phyloP scores from a whole-genome alignment of 495 filamentous ascomycete species.

The Letharia lupina region DNA sequence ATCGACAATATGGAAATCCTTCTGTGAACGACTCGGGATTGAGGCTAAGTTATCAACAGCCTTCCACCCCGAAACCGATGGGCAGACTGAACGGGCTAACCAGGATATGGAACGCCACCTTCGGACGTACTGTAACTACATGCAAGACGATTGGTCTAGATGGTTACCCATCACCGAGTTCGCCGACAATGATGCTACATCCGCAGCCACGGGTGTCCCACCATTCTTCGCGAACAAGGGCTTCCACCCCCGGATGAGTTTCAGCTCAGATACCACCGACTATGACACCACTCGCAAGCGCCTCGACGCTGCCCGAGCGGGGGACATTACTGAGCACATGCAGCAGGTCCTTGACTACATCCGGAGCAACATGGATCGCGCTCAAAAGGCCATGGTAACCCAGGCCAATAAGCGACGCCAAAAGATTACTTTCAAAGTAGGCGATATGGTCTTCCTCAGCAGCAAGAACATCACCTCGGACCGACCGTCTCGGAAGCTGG shows the following conservation, averaged over 20 bases:
- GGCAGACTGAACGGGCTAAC: constrained; percentile 28
- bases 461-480: too few species aligned
- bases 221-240: constrained; percentile 25
- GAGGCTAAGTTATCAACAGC: constrained; percentile 24
- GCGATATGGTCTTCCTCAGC: too few species aligned
- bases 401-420: too few species aligned
- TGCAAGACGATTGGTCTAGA: constrained; percentile 28
- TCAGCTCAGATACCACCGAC: constrained; percentile 4
- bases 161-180: constrained; percentile 24
- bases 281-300: not conserved
- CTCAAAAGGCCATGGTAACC: too few species aligned
- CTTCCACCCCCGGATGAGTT: constrained; percentile 17
- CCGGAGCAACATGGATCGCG: too few species aligned
- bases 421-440: too few species aligned
- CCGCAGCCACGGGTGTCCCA: not conserved
- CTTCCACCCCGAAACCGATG: constrained; percentile 29
- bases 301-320: not conserved
- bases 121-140: constrained; percentile 26
- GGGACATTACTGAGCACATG: constrained; percentile 6
- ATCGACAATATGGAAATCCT: not conserved
- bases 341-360: not conserved
- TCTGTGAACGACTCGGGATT: constrained; percentile 17
- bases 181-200: constrained; percentile 12
- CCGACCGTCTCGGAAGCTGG: too few species aligned
- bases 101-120: constrained; percentile 25